A percentile compares a stretch with the other conserved stretches of the same genome.
These are phyloP conservation scores for Cicer chorassanicum DNA, from an alignment of 306 rosid species.

Conservation along the genomic window DNA sequence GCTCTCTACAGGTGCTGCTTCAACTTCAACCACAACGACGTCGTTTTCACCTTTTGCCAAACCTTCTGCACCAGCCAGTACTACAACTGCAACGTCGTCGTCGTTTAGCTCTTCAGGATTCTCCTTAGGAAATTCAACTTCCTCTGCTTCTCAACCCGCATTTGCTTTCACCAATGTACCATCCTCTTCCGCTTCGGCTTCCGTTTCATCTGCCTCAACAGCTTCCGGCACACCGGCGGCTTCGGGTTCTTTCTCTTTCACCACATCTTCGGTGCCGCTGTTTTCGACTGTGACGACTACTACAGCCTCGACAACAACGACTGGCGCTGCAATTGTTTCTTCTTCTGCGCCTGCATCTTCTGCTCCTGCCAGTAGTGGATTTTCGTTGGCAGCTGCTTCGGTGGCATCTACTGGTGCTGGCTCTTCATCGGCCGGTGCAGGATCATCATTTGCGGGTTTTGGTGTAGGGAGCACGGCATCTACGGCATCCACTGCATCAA, in stretches of 20 bases:
- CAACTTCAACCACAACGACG: slow-evolving; percentile 47
- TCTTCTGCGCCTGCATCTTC: slow-evolving; percentile 57
- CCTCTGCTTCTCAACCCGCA: slow-evolving; percentile 63
- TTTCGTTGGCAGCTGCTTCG: slow-evolving; percentile 35
- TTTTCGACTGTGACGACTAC: slow-evolving; percentile 68
- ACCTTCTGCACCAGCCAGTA: slow-evolving; percentile 47
- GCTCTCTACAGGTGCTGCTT: slow-evolving; percentile 44
- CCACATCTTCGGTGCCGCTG: slow-evolving; percentile 56
- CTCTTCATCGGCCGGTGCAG: slow-evolving; percentile 47
- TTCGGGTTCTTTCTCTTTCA: slow-evolving; percentile 51
- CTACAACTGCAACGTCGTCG: slow-evolving; percentile 49
- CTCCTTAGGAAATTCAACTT: slow-evolving; percentile 56
- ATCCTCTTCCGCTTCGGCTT: slow-evolving; percentile 34
- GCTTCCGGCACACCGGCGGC: slow-evolving; percentile 47
- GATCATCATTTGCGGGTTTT: slow-evolving; percentile 54
- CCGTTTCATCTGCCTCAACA: slow-evolving; percentile 47
- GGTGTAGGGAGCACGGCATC: slow-evolving; percentile 20
- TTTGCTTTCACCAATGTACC: slow-evolving; percentile 53
- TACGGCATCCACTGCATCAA: slow-evolving; percentile 21
- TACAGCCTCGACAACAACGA: slow-evolving; percentile 54
- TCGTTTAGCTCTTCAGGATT: slow-evolving; percentile 52
- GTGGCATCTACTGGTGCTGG: slow-evolving; percentile 43
- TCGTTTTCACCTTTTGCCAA: slow-evolving; percentile 50
- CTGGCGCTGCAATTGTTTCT: slow-evolving; percentile 48
- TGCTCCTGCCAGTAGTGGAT: slow-evolving; percentile 43